Conservation (phyloP, 306 rosid genomes). For the Lathyrus oleraceus region DNA sequence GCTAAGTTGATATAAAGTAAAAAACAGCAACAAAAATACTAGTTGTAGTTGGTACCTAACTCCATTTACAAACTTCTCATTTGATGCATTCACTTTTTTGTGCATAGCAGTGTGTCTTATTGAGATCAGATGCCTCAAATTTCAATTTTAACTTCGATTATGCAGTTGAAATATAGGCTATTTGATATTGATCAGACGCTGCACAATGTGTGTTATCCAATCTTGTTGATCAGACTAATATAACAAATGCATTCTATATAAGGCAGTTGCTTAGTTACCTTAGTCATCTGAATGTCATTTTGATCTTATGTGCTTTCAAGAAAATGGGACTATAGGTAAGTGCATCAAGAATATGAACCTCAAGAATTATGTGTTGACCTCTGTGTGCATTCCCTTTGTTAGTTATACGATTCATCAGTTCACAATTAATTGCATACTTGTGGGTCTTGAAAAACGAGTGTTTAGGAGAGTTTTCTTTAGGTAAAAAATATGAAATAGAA, state of each 20-base stretch:
- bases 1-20: constrained; percentile 27
- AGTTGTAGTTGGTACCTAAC: constrained; percentile 23
- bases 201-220: not conserved
- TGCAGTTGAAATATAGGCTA: not conserved
- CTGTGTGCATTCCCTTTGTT: too few relatives aligned
- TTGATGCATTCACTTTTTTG: not conserved
- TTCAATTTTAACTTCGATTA: not conserved
- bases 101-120: not conserved
- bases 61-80: not conserved
- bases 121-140: not conserved
- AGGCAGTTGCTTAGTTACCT: not conserved
- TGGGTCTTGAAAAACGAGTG: too few relatives aligned
- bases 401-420: too few relatives aligned
- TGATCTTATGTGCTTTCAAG: not conserved
- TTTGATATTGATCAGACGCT: not conserved
- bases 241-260: not conserved
- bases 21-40: constrained; percentile 19
- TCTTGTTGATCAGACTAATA: not conserved
- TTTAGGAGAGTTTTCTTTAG: too few relatives aligned
- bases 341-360: too few relatives aligned
- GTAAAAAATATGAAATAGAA: too few relatives aligned
- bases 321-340: too few relatives aligned
- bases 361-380: too few relatives aligned
- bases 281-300: not conserved
- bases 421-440: too few relatives aligned